A percentile compares a stretch with the other conserved stretches of the same genome.
Evolutionary conservation across 148 eudicot genomes (phyloP).

Genomic region (Chenopodium formosanum): DNA sequence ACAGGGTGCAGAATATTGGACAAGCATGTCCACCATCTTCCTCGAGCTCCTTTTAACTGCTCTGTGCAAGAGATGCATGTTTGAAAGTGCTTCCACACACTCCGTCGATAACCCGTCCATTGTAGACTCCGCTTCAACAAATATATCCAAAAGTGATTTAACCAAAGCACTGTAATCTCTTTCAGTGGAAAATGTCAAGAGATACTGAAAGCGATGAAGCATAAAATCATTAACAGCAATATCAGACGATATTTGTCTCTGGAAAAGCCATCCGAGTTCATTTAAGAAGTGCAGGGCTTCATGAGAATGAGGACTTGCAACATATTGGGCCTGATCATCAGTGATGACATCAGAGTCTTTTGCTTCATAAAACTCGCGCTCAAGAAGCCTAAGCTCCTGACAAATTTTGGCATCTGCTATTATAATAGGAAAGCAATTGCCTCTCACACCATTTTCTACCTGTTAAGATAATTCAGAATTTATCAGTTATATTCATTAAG

Average conservation of each 20-base stretch:
- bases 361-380: conserved; percentile 45
- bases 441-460: conserved; percentile 77
- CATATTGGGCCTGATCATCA: conserved; percentile 17
- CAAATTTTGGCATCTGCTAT: conserved; percentile 70
- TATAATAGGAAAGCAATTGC: conserved; percentile 66
- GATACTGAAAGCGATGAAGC: conserved; percentile 33
- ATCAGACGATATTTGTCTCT: conserved; percentile 28
- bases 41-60: conserved; percentile 59
- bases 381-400: conserved; percentile 67
- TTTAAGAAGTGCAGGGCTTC: conserved; percentile 32
- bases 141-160: conserved; percentile 30
- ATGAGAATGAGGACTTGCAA: conserved; percentile 22
- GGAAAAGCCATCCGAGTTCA: conserved; percentile 41
- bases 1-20: conserved; percentile 45
- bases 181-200: conserved; percentile 35
- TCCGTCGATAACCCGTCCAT: conserved; percentile 28
- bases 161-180: conserved; percentile 37
- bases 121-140: conserved; percentile 18
- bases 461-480: conserved; percentile 32
- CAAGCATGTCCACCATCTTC: conserved; percentile 65
- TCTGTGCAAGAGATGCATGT: conserved; percentile 36
- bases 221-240: conserved; percentile 22
- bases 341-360: conserved; percentile 21
- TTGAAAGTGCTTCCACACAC: conserved; percentile 21
- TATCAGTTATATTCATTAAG: not conserved